Conservation (phyloP, 192 early-diverging fungal species). For the Mortierella alpina region DNA sequence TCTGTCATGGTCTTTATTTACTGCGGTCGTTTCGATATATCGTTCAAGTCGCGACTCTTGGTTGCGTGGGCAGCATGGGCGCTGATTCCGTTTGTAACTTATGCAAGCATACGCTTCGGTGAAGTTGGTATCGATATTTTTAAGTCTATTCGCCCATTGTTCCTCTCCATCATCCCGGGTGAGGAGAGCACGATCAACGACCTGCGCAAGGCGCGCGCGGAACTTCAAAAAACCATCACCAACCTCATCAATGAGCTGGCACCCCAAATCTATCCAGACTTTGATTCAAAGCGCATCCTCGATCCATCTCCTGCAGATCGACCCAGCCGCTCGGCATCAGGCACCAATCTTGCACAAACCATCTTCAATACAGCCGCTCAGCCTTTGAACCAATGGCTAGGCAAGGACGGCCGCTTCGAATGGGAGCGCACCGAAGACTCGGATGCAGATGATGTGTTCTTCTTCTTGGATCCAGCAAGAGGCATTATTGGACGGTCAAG, state of each 20-base stretch:
- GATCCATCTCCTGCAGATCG: conserved; percentile 42
- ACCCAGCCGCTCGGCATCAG: conserved; percentile 46
- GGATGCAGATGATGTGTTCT: conserved; percentile 65
- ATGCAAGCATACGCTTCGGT: conserved; percentile 79
- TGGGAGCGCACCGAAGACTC: conserved; percentile 62
- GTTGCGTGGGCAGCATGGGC: conserved; percentile 58
- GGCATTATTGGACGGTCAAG: conserved; percentile 55
- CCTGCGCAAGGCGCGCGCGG: conserved; percentile 74
- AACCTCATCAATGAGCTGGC: conserved; percentile 87
- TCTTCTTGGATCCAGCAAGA: conserved; percentile 63
- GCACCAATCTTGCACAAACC: conserved; percentile 24
- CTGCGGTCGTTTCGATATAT: conserved; percentile 58
- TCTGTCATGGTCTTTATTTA: conserved; percentile 69
- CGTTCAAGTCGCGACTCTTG: conserved; percentile 46
- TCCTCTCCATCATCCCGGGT: conserved; percentile 73
- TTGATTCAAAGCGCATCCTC: conserved; percentile 63
- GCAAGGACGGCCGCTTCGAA: conserved; percentile 67
- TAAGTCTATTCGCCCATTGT: conserved; percentile 87
- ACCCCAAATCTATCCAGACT: conserved; percentile 81
- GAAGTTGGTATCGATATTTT: conserved; percentile 81
- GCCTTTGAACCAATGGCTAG: conserved; percentile 60
- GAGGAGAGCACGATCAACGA: conserved; percentile 65
- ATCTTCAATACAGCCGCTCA: conserved; percentile 46
- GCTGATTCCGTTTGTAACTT: conserved; percentile 74
- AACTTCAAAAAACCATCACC: conserved; percentile 82